Conservation (phyloP, 2,329 filamentous ascomycete genomes). For the Aspergillus brasiliensis region DNA sequence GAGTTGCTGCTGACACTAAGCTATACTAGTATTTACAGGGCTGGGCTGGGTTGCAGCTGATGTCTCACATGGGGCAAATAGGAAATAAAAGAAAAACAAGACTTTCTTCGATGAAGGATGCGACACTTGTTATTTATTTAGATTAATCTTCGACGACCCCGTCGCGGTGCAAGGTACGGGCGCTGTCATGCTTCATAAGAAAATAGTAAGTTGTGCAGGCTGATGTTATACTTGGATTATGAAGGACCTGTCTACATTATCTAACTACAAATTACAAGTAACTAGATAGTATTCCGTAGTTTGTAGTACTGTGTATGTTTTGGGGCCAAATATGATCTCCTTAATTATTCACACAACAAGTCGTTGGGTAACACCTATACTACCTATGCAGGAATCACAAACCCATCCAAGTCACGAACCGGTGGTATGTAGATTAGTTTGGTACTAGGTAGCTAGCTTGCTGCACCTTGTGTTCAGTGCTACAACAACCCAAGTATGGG, state of each 20-base stretch:
- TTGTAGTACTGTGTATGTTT: no score
- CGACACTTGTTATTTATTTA: background rate
- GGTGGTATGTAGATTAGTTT: background rate
- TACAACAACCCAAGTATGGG: background rate
- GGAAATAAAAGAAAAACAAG: slow-evolving; percentile 24
- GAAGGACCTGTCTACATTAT: no score
- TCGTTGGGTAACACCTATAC: background rate
- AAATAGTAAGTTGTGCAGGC: no score
- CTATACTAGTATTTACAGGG: slow-evolving; percentile 8
- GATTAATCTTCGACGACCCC: background rate
- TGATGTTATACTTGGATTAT: no score
- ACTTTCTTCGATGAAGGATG: background rate
- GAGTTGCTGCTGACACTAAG: slow-evolving; percentile 10
- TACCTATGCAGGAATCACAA: background rate
- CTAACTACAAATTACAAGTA: no score
- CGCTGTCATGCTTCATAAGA: no score
- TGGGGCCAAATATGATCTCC: no score
- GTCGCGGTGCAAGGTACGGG: no score
- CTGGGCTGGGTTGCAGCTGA: slow-evolving; percentile 24
- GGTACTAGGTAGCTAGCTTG: background rate
- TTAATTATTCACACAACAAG: no score
- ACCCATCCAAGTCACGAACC: background rate
- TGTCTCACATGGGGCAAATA: slow-evolving; percentile 30
- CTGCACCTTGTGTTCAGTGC: background rate
- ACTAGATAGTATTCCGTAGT: no score